Percentiles rank a stretch among this genome's conserved stretches.
These are phyloP conservation scores for Berkeleyomyces rouxiae DNA, from an alignment of 2,329 filamentous ascomycete species.

Conservation along the genomic window DNA sequence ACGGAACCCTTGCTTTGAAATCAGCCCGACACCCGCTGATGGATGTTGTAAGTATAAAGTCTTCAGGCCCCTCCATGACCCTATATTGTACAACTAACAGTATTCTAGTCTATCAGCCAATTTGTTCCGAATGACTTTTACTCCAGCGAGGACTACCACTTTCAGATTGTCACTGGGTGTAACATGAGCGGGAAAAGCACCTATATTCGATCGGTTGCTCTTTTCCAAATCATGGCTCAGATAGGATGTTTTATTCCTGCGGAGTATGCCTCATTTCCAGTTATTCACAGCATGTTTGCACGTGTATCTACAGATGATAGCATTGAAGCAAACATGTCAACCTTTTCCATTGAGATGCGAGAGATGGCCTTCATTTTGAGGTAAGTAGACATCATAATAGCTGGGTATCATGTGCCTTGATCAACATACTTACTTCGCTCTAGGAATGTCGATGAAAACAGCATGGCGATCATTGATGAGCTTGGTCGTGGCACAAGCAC, in stretches of 20 bases:
- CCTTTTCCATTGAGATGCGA: constrained; percentile 87
- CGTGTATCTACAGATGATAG: constrained; percentile 74
- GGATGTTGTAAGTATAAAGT: constrained; percentile 38
- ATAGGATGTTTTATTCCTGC: constrained; percentile 84
- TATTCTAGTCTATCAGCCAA: constrained; percentile 26
- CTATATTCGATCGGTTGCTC: constrained; percentile 71
- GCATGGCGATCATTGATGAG: constrained; percentile 77
- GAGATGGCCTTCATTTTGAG: constrained; percentile 86
- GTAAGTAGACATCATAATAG: constrained; percentile 17
- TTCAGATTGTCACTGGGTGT: constrained; percentile 87
- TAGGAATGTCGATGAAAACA: constrained; percentile 58
- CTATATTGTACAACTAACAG: not conserved
- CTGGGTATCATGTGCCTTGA: too few species aligned
- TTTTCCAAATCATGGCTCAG: constrained; percentile 86
- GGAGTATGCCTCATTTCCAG: constrained; percentile 62
- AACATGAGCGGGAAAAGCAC: constrained; percentile 99
- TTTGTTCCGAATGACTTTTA: constrained; percentile 88
- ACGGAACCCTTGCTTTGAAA: constrained; percentile 53
- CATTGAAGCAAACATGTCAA: constrained; percentile 81
- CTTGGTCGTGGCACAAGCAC: constrained; percentile 82
- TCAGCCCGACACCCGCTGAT: constrained; percentile 62
- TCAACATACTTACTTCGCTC: not conserved
- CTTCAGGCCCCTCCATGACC: not conserved
- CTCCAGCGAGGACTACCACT: constrained; percentile 60
- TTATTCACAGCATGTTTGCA: constrained; percentile 72